Percentiles rank a stretch among this genome's conserved stretches.
These are phyloP conservation scores for Neonothopanus nambi DNA, from an alignment of 1,284 basidiomycete genomes.

Conservation along the genomic window DNA sequence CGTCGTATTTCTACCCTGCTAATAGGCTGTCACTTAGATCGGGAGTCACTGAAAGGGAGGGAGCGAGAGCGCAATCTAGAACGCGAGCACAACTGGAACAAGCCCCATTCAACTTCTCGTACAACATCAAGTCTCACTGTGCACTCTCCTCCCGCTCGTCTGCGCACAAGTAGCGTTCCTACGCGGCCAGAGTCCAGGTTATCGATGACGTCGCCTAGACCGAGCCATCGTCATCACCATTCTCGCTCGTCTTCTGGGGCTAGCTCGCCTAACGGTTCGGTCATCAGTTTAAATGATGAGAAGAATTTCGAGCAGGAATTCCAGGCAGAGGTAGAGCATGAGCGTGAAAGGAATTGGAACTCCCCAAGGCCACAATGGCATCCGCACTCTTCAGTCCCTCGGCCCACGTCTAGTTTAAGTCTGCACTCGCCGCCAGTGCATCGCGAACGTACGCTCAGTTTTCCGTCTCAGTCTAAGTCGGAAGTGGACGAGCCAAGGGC, in stretches of 20 bases:
- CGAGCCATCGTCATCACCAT: constrained; percentile 25
- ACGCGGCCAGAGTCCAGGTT: constrained; percentile 35
- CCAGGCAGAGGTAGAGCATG: constrained; percentile 38
- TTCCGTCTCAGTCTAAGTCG: constrained; percentile 3
- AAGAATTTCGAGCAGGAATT: constrained; percentile 34
- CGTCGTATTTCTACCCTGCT: neutral
- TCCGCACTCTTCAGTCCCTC: constrained; percentile 19
- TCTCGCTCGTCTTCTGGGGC: constrained; percentile 35
- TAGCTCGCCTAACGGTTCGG: constrained; percentile 41
- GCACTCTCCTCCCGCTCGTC: constrained; percentile 27
- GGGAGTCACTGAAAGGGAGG: constrained; percentile 42
- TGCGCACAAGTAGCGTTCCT: constrained; percentile 32
- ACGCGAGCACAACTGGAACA: constrained; percentile 59
- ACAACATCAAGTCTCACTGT: constrained; percentile 22
- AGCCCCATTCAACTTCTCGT: constrained; percentile 30
- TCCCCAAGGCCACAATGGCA: constrained; percentile 55
- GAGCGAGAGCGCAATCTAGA: constrained; percentile 44
- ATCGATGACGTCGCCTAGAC: constrained; percentile 26
- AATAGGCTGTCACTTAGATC: constrained; percentile 33
- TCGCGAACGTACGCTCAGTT: constrained; percentile 4
- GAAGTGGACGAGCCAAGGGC: neutral
- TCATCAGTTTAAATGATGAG: constrained; percentile 32
- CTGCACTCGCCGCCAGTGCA: neutral
- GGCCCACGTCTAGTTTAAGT: constrained; percentile 15
- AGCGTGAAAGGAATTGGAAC: constrained; percentile 58